phyloP scores from a whole-genome alignment of 2,329 filamentous ascomycete genomes.

The Helicocarpus griseus region DNA sequence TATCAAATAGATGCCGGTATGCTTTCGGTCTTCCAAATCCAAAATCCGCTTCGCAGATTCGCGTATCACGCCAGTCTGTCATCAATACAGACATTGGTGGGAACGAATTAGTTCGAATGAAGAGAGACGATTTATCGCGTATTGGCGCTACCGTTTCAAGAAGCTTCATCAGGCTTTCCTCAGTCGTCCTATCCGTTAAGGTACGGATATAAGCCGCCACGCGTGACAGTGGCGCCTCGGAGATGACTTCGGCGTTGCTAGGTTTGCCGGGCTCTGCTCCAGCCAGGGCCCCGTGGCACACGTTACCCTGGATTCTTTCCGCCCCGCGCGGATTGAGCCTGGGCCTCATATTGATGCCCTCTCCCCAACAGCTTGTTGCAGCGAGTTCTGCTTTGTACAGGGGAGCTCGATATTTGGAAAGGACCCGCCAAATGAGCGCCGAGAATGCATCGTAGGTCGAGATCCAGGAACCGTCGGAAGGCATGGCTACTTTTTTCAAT shows the following conservation, averaged over 20 bases:
- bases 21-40: slow-evolving; percentile 27
- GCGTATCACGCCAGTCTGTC: slow-evolving; percentile 29
- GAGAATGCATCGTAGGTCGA: slow-evolving; percentile 40
- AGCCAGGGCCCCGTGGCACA: slow-evolving; percentile 19
- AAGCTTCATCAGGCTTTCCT: slow-evolving; percentile 21
- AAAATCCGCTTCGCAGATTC: slow-evolving; percentile 24
- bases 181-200: slow-evolving; percentile 27
- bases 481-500: slow-evolving; percentile 30
- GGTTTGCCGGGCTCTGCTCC: slow-evolving; percentile 19
- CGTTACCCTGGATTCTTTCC: slow-evolving; percentile 28
- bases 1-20: slow-evolving; percentile 25
- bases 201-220: slow-evolving; percentile 30
- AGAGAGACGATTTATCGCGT: slow-evolving; percentile 28
- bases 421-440: slow-evolving; percentile 34
- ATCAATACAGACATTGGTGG: slow-evolving; percentile 28
- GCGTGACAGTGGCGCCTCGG: slow-evolving; percentile 25
- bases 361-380: slow-evolving; percentile 23
- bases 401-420: slow-evolving; percentile 26
- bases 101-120: slow-evolving; percentile 24
- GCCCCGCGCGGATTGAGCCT: slow-evolving; percentile 27
- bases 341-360: slow-evolving; percentile 32
- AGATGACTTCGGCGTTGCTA: slow-evolving; percentile 26
- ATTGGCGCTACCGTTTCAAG: slow-evolving; percentile 25
- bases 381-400: slow-evolving; percentile 25
- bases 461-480: slow-evolving; percentile 31